phyloP scores from a whole-genome alignment of 306 rosid species.

The Trifolium repens region DNA sequence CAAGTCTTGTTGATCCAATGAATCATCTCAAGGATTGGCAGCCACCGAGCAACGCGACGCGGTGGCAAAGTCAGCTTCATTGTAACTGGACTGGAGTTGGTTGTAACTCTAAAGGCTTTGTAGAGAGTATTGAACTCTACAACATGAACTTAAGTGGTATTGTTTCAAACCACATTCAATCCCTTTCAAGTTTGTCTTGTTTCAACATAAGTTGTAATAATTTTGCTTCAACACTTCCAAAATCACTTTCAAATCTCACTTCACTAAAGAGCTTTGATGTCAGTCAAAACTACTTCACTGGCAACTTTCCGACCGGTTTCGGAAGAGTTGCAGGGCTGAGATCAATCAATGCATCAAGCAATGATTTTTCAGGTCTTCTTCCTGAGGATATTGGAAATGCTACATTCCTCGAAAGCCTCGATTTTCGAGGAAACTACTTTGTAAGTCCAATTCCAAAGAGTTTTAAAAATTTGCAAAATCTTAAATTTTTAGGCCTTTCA shows the following conservation, averaged over 20 bases:
- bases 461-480: slow-evolving; percentile 64
- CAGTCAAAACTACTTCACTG: slow-evolving; percentile 80
- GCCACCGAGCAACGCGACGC: slow-evolving; percentile 43
- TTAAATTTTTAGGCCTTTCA: slow-evolving; percentile 83
- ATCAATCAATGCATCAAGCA: slow-evolving; percentile 75
- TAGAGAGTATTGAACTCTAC: slow-evolving; percentile 76
- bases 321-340: slow-evolving; percentile 61
- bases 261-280: slow-evolving; percentile 72
- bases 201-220: slow-evolving; percentile 69
- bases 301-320: slow-evolving; percentile 72
- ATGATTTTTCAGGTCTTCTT: slow-evolving; percentile 71
- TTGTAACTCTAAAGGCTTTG: slow-evolving; percentile 68
- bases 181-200: slow-evolving; percentile 55
- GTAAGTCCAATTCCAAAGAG: slow-evolving; percentile 73
- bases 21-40: slow-evolving; percentile 66
- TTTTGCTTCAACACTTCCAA: slow-evolving; percentile 64
- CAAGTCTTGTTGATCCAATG: slow-evolving; percentile 64
- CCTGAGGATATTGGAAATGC: slow-evolving; percentile 85
- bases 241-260: slow-evolving; percentile 59
- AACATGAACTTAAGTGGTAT: slow-evolving; percentile 78
- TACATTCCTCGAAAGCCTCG: slow-evolving; percentile 66
- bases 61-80: slow-evolving; percentile 42
- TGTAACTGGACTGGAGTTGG: slow-evolving; percentile 80
- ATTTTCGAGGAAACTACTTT: slow-evolving; percentile 84
- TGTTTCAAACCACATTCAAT: slow-evolving; percentile 61